Evolutionary conservation across 768 basidiomycete species (phyloP).

Genomic region (Pleurotus ostreatus): DNA sequence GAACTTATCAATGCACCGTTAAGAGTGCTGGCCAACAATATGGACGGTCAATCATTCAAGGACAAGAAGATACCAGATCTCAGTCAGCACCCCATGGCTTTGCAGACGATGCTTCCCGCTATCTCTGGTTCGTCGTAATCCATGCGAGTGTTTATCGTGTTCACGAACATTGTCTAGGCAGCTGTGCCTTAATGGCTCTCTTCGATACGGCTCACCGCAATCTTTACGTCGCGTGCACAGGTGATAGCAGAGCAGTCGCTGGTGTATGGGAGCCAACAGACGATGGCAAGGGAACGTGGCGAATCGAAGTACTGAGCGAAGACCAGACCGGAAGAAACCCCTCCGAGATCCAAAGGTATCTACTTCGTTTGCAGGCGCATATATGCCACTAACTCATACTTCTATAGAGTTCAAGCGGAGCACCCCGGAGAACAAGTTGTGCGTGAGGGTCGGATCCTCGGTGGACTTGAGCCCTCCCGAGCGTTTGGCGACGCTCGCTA

Average conservation of each 20-base stretch:
- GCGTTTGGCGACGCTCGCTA: conserved; percentile 90
- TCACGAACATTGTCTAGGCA: conserved; percentile 44
- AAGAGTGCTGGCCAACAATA: conserved; percentile 56
- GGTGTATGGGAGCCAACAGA: conserved; percentile 81
- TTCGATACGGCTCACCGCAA: conserved; percentile 82
- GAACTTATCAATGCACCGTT: conserved; percentile 80
- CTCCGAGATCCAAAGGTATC: conserved; percentile 77
- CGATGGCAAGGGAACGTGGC: conserved; percentile 75
- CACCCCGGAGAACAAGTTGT: conserved; percentile 86
- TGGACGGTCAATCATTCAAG: conserved; percentile 48
- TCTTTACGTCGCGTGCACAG: conserved; percentile 87
- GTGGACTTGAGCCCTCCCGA: conserved; percentile 81
- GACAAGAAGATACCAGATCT: conserved; percentile 57
- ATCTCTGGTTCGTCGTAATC: conserved; percentile 52
- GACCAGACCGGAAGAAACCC: conserved; percentile 95
- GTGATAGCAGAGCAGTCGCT: conserved; percentile 94
- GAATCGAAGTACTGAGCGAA: conserved; percentile 89
- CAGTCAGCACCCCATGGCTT: conserved; percentile 65
- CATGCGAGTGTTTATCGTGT: conserved; percentile 10
- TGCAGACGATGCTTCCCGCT: conserved; percentile 77
- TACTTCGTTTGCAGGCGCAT: not conserved
- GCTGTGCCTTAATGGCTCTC: conserved; percentile 85
- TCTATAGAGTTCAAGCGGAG: conserved; percentile 67
- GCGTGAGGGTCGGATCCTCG: conserved; percentile 76
- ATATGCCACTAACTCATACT: not conserved